Percentiles rank a stretch among this genome's conserved stretches.
phyloP scores from a whole-genome alignment of 1,284 basidiomycete species.

The Kalmanozyma brasiliensis region DNA sequence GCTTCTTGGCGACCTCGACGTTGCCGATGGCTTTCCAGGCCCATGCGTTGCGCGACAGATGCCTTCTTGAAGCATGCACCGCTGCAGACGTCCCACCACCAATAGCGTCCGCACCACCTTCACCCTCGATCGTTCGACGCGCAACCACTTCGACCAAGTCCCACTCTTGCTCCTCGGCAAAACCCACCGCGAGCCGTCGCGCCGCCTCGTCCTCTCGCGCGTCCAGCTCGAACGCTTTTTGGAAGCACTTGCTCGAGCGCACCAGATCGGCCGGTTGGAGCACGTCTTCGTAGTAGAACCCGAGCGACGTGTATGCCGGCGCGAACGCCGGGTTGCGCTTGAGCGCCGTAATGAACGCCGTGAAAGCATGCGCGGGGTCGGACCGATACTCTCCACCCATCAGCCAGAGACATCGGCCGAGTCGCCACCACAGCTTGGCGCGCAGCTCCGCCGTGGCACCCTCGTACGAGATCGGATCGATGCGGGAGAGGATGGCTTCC shows the following conservation, averaged over 20 bases:
- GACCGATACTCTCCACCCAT: constrained; percentile 73
- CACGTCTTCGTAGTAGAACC: constrained; percentile 84
- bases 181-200: constrained; percentile 82
- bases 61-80: constrained; percentile 31
- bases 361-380: constrained; percentile 63
- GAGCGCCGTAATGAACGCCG: constrained; percentile 83
- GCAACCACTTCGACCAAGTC: constrained; percentile 93
- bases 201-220: constrained; percentile 88
- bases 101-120: constrained; percentile 59
- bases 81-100: constrained; percentile 20
- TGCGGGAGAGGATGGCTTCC: constrained; percentile 73
- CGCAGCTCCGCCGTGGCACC: constrained; percentile 68
- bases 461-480: constrained; percentile 70
- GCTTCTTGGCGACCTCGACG: constrained; percentile 82
- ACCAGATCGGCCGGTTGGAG: constrained; percentile 80
- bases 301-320: constrained; percentile 91
- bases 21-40: constrained; percentile 97
- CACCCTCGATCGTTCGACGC: constrained; percentile 86
- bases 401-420: constrained; percentile 82
- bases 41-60: constrained; percentile 82
- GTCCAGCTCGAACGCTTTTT: constrained; percentile 97
- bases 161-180: constrained; percentile 94
- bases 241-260: constrained; percentile 93
- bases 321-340: constrained; percentile 83
- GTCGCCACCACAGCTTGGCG: constrained; percentile 83